Evolutionary conservation across 257 asterid genomes (phyloP), one percentile per base, ranked within the genome.

Genomic region (Echites panduratus): DNA sequence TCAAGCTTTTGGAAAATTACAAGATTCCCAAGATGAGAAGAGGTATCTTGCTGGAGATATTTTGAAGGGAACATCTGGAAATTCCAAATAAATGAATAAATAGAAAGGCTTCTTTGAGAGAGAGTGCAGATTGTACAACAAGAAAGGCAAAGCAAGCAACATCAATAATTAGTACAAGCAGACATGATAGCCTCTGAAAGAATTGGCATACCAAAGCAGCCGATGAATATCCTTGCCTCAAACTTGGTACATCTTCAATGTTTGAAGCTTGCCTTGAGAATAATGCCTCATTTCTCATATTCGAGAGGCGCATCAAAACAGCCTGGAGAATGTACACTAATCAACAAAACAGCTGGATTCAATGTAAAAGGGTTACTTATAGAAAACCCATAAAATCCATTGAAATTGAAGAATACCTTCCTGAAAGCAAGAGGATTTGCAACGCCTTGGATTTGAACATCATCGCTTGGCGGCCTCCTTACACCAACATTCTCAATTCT

Each of bases 381-480:
- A 38, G 27, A 20, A n/a, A n/a, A n/a, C n/a, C n/a, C n/a, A n/a
- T n/a, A 70, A 52, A 16, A 41, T 41, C 66, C 64, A 70, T 14
- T 45, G 53, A 58, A 59, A 74, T 66, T 24, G 71, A 48, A 70
- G 48, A 26, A 20, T 75, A 87, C 95, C 95, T 90, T 83, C 82
- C 91, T 82, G 75, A 90, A 88, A 75, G 87, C 91, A 76, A 70
- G 86, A 76, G 93, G 93, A 81, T 90, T 79, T 17, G 79, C 75
- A 76, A 90, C 78, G 22, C 97, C 97, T 68, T 87, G 87, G 82
- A 90, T 87, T 69, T 82, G 84, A 75, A 90, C 86, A 84, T 87
- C 97, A 78, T 90, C 95, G 35, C 88, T 80, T 6, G 91, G 87
- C 38, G 93, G 89, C 86, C 93, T 87, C 79, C 91, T 85, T 71